Conservation (phyloP, 805 yeast species). For the Yarrowia deformans region DNA sequence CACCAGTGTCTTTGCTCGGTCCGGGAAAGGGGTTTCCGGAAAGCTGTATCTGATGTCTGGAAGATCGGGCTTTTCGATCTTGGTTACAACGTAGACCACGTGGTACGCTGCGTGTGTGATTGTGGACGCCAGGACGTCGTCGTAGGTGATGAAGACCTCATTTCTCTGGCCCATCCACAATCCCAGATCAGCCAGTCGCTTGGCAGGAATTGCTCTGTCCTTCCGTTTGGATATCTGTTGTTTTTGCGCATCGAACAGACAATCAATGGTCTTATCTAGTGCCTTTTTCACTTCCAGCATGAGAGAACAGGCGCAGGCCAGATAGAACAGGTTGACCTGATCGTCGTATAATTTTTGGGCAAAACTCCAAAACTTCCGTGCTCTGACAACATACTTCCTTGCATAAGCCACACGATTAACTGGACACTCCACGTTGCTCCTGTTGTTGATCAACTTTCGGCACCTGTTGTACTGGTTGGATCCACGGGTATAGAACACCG, state of each 20-base stretch:
- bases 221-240: constrained; percentile 3
- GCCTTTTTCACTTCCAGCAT: neutral
- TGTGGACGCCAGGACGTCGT: neutral
- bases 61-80: neutral
- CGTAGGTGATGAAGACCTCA: constrained; percentile 11
- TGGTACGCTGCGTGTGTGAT: constrained; percentile 20
- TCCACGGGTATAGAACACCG: constrained; percentile 8
- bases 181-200: neutral
- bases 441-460: constrained; percentile 21
- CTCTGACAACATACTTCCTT: neutral
- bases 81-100: neutral
- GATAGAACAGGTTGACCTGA: constrained; percentile 11
- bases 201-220: constrained; percentile 4
- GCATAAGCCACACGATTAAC: neutral
- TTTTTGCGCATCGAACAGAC: constrained; percentile 4
- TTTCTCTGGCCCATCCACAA: constrained; percentile 8
- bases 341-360: neutral
- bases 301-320: constrained; percentile 10
- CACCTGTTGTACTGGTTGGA: constrained; percentile 25
- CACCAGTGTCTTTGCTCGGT: constrained; percentile 3
- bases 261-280: neutral
- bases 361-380: constrained; percentile 12
- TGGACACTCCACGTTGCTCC: neutral
- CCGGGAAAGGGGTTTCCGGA: neutral
- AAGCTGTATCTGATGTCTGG: neutral